Evolutionary conservation across 108 stramenopile genomes (phyloP).

Genomic region (Discostella stelligeroides): DNA sequence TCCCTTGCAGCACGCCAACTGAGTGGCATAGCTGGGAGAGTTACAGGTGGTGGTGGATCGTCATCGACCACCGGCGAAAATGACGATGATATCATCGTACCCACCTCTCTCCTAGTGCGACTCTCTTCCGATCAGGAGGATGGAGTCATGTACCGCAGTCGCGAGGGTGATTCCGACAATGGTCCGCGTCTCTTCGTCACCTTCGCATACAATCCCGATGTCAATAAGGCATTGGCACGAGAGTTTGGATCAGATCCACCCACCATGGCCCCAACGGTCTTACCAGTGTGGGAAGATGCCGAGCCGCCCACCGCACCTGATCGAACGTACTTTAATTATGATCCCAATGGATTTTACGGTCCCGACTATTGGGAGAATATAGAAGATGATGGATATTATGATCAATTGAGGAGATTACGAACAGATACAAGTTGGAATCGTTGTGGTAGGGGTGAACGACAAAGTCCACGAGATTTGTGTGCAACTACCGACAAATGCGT

Average conservation of each 20-base stretch:
- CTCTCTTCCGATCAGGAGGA: constrained; percentile 12
- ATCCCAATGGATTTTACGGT: constrained; percentile 24
- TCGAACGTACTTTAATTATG: constrained; percentile 37
- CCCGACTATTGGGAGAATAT: constrained; percentile 21
- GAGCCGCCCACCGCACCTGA: neutral
- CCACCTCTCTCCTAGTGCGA: neutral
- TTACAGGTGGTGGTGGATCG: neutral
- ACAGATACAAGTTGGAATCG: constrained; percentile 11
- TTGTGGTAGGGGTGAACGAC: constrained; percentile 24
- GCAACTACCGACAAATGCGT: constrained; percentile 21
- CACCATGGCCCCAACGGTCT: constrained; percentile 25
- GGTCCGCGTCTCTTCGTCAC: constrained; percentile 20
- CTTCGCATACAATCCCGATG: constrained; percentile 31
- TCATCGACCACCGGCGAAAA: neutral
- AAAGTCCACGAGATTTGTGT: constrained; percentile 44
- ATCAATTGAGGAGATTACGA: constrained; percentile 7
- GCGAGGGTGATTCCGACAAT: constrained; percentile 15
- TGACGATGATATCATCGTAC: neutral
- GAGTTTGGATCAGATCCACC: constrained; percentile 28
- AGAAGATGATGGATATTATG: constrained; percentile 23
- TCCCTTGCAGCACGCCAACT: too few species aligned
- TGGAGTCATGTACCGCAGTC: constrained; percentile 38
- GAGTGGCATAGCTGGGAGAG: too few species aligned
- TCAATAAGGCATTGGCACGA: constrained; percentile 11
- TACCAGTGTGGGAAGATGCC: constrained; percentile 31